phyloP scores from a whole-genome alignment of 2,329 filamentous ascomycete genomes.

The Phaeosphaeriaceae sp. region DNA sequence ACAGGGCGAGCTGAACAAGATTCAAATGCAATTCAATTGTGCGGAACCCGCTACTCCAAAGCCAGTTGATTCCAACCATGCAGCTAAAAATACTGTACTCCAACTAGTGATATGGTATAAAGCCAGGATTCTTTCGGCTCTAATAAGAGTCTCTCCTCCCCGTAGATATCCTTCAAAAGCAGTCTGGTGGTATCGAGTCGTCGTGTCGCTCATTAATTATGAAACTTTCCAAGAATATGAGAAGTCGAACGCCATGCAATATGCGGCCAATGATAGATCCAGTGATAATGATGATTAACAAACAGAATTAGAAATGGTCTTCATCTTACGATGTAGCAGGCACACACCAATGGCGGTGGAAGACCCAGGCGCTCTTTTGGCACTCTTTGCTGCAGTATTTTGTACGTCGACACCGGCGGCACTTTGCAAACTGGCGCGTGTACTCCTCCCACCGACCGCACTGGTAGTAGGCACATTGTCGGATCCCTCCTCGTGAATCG shows the following conservation, averaged over 20 bases:
- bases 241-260: slow-evolving; percentile 49
- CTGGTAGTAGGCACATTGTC: slow-evolving; percentile 97
- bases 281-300: slow-evolving; percentile 38
- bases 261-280: slow-evolving; percentile 46
- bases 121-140: slow-evolving; percentile 16
- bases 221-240: slow-evolving; percentile 39
- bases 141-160: slow-evolving; percentile 19
- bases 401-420: slow-evolving; percentile 90
- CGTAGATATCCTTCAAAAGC: slow-evolving; percentile 39
- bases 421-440: slow-evolving; percentile 96
- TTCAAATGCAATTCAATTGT: slow-evolving; percentile 26
- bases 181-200: slow-evolving; percentile 47
- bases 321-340: slow-evolving; percentile 61
- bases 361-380: slow-evolving; percentile 98
- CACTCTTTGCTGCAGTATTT: slow-evolving; percentile 99
- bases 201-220: slow-evolving; percentile 51
- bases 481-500: slow-evolving; percentile 89
- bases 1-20: neutral
- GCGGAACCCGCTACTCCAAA: slow-evolving; percentile 18
- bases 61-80: slow-evolving; percentile 11
- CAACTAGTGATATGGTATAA: slow-evolving; percentile 41
- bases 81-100: slow-evolving; percentile 27
- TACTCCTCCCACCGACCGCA: slow-evolving; percentile 99
- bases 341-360: slow-evolving; percentile 97
- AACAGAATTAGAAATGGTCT: slow-evolving; percentile 26